Base-by-base conservation (phyloP, 2,329 filamentous ascomycete genomes). In the Microcyclosporella mali region DNA sequence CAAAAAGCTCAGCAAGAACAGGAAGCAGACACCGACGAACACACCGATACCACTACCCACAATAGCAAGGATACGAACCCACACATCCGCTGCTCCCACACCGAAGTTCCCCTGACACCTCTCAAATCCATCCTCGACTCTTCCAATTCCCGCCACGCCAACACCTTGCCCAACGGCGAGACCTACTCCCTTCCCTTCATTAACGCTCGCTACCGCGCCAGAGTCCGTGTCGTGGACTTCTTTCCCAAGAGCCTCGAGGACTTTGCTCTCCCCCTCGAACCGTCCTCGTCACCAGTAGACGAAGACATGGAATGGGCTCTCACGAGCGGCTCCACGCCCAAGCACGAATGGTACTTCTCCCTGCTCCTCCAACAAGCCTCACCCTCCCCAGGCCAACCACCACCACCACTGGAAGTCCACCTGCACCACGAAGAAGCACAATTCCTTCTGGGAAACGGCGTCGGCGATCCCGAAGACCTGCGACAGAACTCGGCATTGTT, bases 281-380 rank as follows among this genome's bases (percentile, higher is more conserved):
- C 40, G 3, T 43, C 44, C 11, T 9, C 21, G 21, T 6, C 21
- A 25, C 27, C 34, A 27, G 38, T 42, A 12, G 35, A 28, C 25
- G 29, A 35, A 11, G 35, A 42, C 25, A 16, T 46, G 33, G 33
- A 56, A 40, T 63, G 70, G 18, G 6, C 21, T 25, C 9, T 25
- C 21, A 25, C 4, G 6, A 25, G 21, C 21, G 57, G 39, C 17
- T 40, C 33, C 33, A 6, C 21, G 21, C 53, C 40, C 49, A 64
- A 48, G 6, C 95, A 87, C 85, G 81, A 92, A 62, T 95, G 89
- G 89, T 75, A 78, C 11, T 95, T 95, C 64, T 78, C 77, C 16
- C 72, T 97, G 17, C 72, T 84, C 10, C 76, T 95, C 1, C 85
- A 94, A 63, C 85, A 89, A 51, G 80, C 77, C 0, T 62, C 67